phyloP scores from a whole-genome alignment of 2,329 filamentous ascomycete genomes.

The Botrytis hyacinthi region DNA sequence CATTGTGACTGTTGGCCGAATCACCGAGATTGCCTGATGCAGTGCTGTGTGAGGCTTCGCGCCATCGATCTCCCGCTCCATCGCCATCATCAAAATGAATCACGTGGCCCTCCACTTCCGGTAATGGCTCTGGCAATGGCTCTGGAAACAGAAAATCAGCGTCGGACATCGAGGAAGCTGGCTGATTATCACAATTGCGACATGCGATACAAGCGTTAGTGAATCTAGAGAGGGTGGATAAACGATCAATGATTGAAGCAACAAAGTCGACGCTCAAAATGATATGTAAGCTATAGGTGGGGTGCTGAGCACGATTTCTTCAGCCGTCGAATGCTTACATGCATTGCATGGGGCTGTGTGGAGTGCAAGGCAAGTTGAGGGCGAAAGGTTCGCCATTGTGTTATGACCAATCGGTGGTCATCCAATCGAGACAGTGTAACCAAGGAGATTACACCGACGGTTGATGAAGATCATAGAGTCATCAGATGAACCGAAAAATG shows the following conservation, averaged over 20 bases:
- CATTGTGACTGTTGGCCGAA: background rate
- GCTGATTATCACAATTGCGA: background rate
- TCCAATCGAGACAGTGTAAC: background rate
- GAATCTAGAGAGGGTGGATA: background rate
- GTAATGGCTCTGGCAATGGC: background rate
- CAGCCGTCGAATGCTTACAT: background rate
- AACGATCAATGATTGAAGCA: background rate
- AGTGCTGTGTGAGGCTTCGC: too few species aligned
- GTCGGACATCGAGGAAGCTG: background rate
- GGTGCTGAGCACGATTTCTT: background rate
- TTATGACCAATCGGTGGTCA: background rate
- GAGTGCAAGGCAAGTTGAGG: background rate
- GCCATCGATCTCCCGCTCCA: background rate
- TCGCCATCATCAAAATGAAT: background rate
- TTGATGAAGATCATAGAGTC: background rate
- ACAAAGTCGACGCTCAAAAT: background rate
- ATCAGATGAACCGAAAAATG: background rate
- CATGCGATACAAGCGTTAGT: background rate
- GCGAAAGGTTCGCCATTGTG: background rate
- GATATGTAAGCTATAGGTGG: background rate
- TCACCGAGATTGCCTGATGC: background rate
- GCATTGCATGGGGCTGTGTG: background rate
- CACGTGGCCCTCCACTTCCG: background rate
- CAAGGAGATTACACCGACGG: too few species aligned
- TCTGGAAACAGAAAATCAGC: background rate